Percentiles rank a stretch among this genome's conserved stretches.
Conservation (phyloP, 2,329 filamentous ascomycete species). For the Rasamsonia emersonii region DNA sequence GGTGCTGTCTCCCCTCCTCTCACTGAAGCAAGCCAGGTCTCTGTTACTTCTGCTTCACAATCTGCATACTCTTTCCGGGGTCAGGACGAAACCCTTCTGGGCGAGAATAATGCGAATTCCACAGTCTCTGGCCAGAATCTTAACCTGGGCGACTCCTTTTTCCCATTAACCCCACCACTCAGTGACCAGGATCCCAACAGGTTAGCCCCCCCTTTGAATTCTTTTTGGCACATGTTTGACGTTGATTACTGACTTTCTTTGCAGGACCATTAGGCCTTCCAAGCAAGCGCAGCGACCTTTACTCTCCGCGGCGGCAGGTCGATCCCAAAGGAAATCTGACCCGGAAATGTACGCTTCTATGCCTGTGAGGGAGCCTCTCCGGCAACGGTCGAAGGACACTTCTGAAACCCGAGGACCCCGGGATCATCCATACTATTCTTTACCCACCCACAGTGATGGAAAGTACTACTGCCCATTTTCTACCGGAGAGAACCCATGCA, state of each 20-base stretch:
- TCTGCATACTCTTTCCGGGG: slow-evolving; percentile 29
- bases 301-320: slow-evolving; percentile 23
- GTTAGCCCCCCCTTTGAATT: slow-evolving; percentile 19
- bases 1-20: slow-evolving; percentile 34
- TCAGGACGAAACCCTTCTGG: slow-evolving; percentile 29
- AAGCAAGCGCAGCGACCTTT: slow-evolving; percentile 31
- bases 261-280: slow-evolving; percentile 31
- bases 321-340: slow-evolving; percentile 27
- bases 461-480: slow-evolving; percentile 91
- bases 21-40: slow-evolving; percentile 33
- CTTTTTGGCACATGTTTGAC: neutral
- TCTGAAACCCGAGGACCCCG: slow-evolving; percentile 30
- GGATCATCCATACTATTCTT: slow-evolving; percentile 35
- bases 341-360: slow-evolving; percentile 28
- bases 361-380: slow-evolving; percentile 24
- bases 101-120: slow-evolving; percentile 26
- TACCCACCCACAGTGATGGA: slow-evolving; percentile 53
- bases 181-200: slow-evolving; percentile 34
- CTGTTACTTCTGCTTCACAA: slow-evolving; percentile 32
- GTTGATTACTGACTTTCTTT: slow-evolving; percentile 6
- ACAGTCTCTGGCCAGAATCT: slow-evolving; percentile 27
- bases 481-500: slow-evolving; percentile 59
- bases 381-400: slow-evolving; percentile 29
- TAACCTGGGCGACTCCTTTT: slow-evolving; percentile 31
- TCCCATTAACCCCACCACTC: slow-evolving; percentile 30